phyloP scores from a whole-genome alignment of 352 stramenopile genomes.

The Globisporangium nodosum region DNA sequence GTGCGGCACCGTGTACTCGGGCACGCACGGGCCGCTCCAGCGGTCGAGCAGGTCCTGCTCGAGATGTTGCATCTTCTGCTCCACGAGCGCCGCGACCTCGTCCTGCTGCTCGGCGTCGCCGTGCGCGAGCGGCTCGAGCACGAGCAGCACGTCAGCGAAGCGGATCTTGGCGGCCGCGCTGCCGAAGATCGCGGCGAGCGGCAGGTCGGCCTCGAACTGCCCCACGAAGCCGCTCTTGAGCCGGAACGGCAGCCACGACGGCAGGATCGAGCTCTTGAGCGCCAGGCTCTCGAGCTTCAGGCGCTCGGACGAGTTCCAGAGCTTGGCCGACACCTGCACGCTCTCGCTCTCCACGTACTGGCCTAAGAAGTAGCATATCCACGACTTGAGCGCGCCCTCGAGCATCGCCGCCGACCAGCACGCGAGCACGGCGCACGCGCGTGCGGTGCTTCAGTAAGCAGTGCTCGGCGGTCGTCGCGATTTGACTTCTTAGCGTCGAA shows the following conservation, averaged over 20 bases:
- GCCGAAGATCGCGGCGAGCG: constrained; percentile 84
- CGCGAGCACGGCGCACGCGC: neutral
- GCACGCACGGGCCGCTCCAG: constrained; percentile 65
- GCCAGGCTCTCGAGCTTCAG: constrained; percentile 86
- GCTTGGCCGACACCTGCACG: constrained; percentile 81
- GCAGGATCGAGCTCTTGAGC: constrained; percentile 78
- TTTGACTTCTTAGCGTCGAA: neutral
- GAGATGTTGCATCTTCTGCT: constrained; percentile 64
- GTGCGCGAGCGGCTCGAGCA: constrained; percentile 65
- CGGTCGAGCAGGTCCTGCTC: constrained; percentile 77
- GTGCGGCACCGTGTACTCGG: constrained; percentile 55
- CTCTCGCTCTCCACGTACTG: constrained; percentile 87
- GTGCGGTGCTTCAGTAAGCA: too few species aligned
- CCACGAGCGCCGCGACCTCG: constrained; percentile 42
- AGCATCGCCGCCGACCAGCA: constrained; percentile 43
- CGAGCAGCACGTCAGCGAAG: constrained; percentile 81
- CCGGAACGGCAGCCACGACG: constrained; percentile 74
- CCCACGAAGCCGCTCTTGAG: constrained; percentile 87
- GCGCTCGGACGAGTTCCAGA: constrained; percentile 83
- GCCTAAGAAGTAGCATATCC: constrained; percentile 79
- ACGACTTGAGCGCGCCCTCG: constrained; percentile 84
- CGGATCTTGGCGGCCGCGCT: constrained; percentile 77
- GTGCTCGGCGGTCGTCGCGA: too few species aligned
- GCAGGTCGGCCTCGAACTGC: constrained; percentile 79
- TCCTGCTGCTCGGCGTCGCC: constrained; percentile 71